Conservation (phyloP, 257 asterid genomes). For the Mitragyna speciosa region DNA sequence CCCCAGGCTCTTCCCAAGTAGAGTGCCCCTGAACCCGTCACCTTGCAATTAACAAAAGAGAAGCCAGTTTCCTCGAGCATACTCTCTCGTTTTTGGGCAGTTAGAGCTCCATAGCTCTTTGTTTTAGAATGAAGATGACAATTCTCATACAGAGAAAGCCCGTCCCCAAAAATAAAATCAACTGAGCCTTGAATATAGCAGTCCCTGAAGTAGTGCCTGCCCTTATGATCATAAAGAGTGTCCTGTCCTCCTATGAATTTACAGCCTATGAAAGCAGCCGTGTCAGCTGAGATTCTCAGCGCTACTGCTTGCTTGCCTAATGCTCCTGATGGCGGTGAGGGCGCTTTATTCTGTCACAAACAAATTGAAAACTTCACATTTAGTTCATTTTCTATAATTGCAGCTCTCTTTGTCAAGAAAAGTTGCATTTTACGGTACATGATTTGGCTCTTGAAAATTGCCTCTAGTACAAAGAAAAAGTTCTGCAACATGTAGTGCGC, state of each 20-base stretch:
- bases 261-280: constrained; percentile 80
- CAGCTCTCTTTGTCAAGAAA: background rate
- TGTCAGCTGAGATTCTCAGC: constrained; percentile 78
- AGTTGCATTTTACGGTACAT: background rate
- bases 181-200: constrained; percentile 85
- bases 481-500: background rate
- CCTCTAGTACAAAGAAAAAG: background rate
- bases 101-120: constrained; percentile 64
- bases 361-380: background rate
- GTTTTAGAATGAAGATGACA: constrained; percentile 77
- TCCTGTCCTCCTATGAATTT: constrained; percentile 82
- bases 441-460: constrained; percentile 3
- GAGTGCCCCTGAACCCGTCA: constrained; percentile 83
- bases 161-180: constrained; percentile 75
- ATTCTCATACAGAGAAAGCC: constrained; percentile 63
- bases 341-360: constrained; percentile 63
- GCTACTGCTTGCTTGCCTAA: constrained; percentile 92
- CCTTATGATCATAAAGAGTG: constrained; percentile 82
- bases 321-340: constrained; percentile 67
- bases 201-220: constrained; percentile 83
- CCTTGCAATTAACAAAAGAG: constrained; percentile 77
- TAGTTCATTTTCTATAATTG: background rate
- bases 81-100: constrained; percentile 89
- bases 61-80: constrained; percentile 87
- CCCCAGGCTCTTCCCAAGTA: constrained; percentile 98